A percentile compares a stretch with the other conserved stretches of the same genome.
These are phyloP conservation scores for Solanum lignicaule DNA, from an alignment of 257 asterid species.

Conservation along the genomic window DNA sequence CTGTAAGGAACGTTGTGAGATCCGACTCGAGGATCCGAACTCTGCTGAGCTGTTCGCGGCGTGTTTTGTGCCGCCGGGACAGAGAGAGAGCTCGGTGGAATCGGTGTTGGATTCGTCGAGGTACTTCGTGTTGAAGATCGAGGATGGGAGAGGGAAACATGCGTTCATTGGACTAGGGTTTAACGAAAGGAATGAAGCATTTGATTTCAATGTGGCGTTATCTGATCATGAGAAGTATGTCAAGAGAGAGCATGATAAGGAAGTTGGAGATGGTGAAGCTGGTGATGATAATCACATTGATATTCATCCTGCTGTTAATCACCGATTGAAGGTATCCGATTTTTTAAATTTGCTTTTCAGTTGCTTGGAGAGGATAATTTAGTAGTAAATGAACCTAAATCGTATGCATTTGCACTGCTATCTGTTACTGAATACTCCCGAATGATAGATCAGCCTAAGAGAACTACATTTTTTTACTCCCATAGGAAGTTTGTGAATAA, in stretches of 20 bases:
- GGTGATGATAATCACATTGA: conserved; percentile 56
- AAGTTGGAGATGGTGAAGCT: conserved; percentile 24
- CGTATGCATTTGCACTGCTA: background rate
- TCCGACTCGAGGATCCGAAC: conserved; percentile 86
- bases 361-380: background rate
- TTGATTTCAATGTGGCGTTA: conserved; percentile 86
- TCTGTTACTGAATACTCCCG: background rate
- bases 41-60: conserved; percentile 96
- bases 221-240: conserved; percentile 93
- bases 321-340: conserved; percentile 52
- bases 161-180: conserved; percentile 90
- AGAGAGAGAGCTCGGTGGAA: conserved; percentile 82
- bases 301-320: conserved; percentile 90
- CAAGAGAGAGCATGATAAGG: conserved; percentile 68
- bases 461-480: background rate
- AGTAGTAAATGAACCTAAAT: background rate
- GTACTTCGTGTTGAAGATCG: conserved; percentile 84
- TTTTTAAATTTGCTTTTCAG: background rate
- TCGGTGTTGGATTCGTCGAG: conserved; percentile 86
- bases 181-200: conserved; percentile 90
- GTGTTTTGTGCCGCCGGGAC: conserved; percentile 79
- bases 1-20: conserved; percentile 75
- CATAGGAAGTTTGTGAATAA: background rate
- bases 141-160: conserved; percentile 87
- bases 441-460: background rate